Evolutionary conservation across 352 stramenopile genomes (phyloP), one percentile per base, ranked within the genome.

Genomic region (Phytophthora cryptogea): DNA sequence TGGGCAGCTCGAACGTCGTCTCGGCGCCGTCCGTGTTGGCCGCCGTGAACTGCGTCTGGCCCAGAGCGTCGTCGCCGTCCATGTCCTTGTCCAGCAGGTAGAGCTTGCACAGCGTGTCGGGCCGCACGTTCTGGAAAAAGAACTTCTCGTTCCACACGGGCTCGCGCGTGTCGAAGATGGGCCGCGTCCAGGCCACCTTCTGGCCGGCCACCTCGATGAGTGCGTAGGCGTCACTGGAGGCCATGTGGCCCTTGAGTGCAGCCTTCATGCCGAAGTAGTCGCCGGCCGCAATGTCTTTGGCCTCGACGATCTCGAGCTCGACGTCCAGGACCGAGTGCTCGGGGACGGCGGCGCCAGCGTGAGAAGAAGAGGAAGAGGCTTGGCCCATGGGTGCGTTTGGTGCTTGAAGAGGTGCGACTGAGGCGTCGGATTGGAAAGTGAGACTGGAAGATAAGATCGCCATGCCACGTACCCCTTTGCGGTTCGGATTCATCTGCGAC

Each of bases 61-160:
- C 70, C 17, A 78, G 48, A 7, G 61, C 51, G 46, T 78, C 69
- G 52, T 78, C 69, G 9, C 31, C 61, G 23, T 59, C 40, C 35
- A 74, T 48, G 43, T 78, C 69, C 55, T 78, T 65, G 49, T 78
- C 69, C 13, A 78, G 27, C 14, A 78, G 44, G 37, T 67, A 74
- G 8, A 78, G 58, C 37, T 70, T 74, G 61, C 69, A 78, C 16
- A 74, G 10, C 4, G 65, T 59, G 65, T 72, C 57, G 13, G 66
- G 65, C 16, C 64, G 60, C 28, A 74, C 69, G 54, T 78, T 78
- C 16, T 56, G 68, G 28, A 78, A 78, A 52, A 55, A 74, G 54
- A 78, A 78, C 40, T 56, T 72, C 50, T 78, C 69, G 54, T 78
- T 72, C 69, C 69, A 78, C 13, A 57, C 53, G 4, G 69, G 69